Evolutionary conservation across 2,329 filamentous ascomycete genomes (phyloP).

Genomic region (Fusarium beomiforme): DNA sequence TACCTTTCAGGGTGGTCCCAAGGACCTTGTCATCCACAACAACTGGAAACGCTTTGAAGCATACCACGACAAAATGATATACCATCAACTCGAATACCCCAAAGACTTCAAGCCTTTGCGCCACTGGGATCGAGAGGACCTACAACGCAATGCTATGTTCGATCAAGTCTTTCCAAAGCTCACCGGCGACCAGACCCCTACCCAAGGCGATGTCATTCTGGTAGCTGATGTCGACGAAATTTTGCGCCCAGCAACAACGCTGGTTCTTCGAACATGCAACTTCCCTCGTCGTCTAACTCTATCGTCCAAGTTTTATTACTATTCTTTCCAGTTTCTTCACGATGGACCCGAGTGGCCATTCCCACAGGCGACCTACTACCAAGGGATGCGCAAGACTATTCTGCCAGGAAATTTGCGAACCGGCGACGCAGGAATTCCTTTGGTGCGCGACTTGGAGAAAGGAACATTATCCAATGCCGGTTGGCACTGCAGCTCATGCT

Average conservation of each 20-base stretch:
- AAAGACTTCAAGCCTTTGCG: constrained; percentile 49
- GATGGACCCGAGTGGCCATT: constrained; percentile 59
- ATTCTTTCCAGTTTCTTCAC: constrained; percentile 64
- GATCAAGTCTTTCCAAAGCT: constrained; percentile 64
- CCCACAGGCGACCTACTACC: constrained; percentile 68
- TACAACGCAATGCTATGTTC: constrained; percentile 66
- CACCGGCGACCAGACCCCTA: constrained; percentile 52
- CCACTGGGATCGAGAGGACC: constrained; percentile 63
- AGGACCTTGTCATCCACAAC: constrained; percentile 63
- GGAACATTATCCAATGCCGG: constrained; percentile 59
- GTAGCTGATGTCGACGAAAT: constrained; percentile 72
- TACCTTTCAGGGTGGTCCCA: constrained; percentile 67
- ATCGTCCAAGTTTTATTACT: constrained; percentile 64
- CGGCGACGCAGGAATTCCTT: constrained; percentile 53
- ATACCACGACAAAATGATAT: constrained; percentile 70
- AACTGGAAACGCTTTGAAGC: constrained; percentile 62
- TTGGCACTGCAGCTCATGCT: constrained; percentile 73
- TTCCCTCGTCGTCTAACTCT: constrained; percentile 65
- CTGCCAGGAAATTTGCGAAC: constrained; percentile 63
- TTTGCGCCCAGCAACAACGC: constrained; percentile 60
- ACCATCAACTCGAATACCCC: constrained; percentile 62
- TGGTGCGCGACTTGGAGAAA: constrained; percentile 54
- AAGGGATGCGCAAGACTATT: constrained; percentile 56
- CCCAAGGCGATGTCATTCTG: constrained; percentile 64
- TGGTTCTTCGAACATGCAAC: constrained; percentile 59